phyloP scores from a whole-genome alignment of 176 grass and related monocot genomes.

The Triticum monococcum region DNA sequence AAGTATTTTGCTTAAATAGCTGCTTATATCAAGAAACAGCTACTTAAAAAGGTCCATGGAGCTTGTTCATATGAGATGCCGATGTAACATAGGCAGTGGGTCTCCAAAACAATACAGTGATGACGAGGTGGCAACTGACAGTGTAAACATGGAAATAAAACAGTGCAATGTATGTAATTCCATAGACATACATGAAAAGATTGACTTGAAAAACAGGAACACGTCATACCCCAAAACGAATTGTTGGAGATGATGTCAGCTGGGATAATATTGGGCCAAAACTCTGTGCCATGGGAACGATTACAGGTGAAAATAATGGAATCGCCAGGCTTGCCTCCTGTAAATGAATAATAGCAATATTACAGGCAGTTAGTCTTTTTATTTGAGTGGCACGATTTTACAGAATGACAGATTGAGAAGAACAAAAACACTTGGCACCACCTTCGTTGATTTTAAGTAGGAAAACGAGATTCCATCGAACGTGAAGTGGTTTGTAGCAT shows the following conservation, averaged over 20 bases:
- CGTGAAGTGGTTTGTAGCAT: background rate
- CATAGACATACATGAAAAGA: background rate
- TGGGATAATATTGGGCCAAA: slow-evolving; percentile 92
- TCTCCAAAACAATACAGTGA: background rate
- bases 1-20: background rate
- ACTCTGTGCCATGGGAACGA: slow-evolving; percentile 94
- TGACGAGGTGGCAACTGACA: background rate
- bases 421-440: slow-evolving; percentile 10
- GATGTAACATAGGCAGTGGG: background rate
- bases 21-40: background rate
- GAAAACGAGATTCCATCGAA: slow-evolving; percentile 15
- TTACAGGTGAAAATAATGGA: slow-evolving; percentile 94
- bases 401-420: background rate
- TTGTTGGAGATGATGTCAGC: slow-evolving; percentile 72
- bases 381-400: background rate
- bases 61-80: background rate
- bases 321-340: slow-evolving; percentile 86
- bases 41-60: background rate
- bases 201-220: slow-evolving; percentile 19
- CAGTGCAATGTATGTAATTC: background rate
- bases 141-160: background rate
- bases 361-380: background rate
- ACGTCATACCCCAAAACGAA: slow-evolving; percentile 69
- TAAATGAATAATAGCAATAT: slow-evolving; percentile 30
- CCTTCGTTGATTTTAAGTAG: background rate